A percentile compares a stretch with the other conserved stretches of the same genome.
Conservation (phyloP, 176 grass and related monocot genomes). For the Eragrostis curvula region DNA sequence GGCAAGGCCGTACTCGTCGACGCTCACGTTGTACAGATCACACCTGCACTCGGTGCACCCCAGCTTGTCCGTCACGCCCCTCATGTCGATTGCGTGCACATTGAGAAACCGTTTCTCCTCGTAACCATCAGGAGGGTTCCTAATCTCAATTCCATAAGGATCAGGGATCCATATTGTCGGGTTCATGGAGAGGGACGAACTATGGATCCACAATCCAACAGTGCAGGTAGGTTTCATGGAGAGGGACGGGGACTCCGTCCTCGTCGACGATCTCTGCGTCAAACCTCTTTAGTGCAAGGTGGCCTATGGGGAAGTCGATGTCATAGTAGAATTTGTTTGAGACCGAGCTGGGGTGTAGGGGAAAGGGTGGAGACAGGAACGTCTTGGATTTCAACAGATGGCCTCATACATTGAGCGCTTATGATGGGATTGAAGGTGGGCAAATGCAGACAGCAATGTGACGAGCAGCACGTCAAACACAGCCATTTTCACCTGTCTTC, state of each 20-base stretch:
- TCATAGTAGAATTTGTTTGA: conserved; percentile 61
- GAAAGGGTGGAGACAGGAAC: conserved; percentile 67
- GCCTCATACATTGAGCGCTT: conserved; percentile 31
- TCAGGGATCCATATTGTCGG: conserved; percentile 84
- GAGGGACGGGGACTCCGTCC: conserved; percentile 54
- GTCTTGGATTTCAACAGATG: conserved; percentile 55
- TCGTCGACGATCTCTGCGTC: conserved; percentile 77
- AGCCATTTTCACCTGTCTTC: not conserved
- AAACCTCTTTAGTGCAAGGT: conserved; percentile 84
- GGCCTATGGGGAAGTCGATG: conserved; percentile 69
- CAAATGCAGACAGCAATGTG: not conserved
- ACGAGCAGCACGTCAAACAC: not conserved
- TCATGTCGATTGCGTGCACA: conserved; percentile 77
- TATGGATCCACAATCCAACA: conserved; percentile 77
- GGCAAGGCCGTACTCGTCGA: conserved; percentile 53
- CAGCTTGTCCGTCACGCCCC: conserved; percentile 54
- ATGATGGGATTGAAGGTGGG: not conserved
- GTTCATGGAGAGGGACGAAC: conserved; percentile 61
- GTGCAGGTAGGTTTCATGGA: conserved; percentile 89
- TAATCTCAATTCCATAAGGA: conserved; percentile 75
- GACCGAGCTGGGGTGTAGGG: conserved; percentile 64
- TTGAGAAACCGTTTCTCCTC: conserved; percentile 73
- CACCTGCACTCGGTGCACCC: conserved; percentile 87
- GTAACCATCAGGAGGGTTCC: conserved; percentile 37
- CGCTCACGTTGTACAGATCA: conserved; percentile 69